Evolutionary conservation across 306 rosid genomes (phyloP).

Genomic region (Casuarina cunninghamiana): DNA sequence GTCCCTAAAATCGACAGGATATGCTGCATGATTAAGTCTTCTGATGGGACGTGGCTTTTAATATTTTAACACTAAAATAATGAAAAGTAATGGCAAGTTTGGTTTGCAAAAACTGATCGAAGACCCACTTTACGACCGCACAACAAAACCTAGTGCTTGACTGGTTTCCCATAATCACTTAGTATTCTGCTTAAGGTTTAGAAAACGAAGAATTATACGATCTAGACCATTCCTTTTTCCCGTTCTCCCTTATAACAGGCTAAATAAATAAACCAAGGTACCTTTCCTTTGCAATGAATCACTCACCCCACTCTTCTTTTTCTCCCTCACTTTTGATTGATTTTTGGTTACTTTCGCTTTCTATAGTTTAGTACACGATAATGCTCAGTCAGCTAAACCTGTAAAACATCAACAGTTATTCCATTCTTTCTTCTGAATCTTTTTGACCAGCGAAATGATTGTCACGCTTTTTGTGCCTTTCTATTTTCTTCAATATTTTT

Average conservation of each 20-base stretch:
- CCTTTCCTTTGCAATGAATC: background rate
- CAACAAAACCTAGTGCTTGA: constrained; percentile 20
- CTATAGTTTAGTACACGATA: background rate
- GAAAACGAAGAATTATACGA: background rate
- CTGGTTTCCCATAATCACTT: constrained; percentile 13
- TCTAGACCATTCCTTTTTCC: background rate
- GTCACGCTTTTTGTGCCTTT: background rate
- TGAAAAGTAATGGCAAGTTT: background rate
- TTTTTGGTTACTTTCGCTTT: background rate
- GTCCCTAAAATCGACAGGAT: background rate
- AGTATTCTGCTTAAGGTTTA: background rate
- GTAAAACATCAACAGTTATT: background rate
- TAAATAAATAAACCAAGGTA: background rate
- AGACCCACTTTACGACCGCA: background rate
- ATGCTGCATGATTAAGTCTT: background rate
- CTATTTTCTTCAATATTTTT: background rate
- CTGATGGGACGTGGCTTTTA: background rate
- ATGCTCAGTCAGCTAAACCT: background rate
- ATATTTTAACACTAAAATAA: background rate
- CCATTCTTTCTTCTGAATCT: background rate
- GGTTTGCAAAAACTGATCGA: background rate
- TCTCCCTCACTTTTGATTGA: background rate
- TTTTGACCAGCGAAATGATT: constrained; percentile 15
- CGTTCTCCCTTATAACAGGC: background rate
- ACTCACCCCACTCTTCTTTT: constrained; percentile 13